Percentiles rank a stretch among this genome's conserved stretches.
phyloP scores from a whole-genome alignment of 192 early-diverging fungal species.

The Coemansia guatemalensis region DNA sequence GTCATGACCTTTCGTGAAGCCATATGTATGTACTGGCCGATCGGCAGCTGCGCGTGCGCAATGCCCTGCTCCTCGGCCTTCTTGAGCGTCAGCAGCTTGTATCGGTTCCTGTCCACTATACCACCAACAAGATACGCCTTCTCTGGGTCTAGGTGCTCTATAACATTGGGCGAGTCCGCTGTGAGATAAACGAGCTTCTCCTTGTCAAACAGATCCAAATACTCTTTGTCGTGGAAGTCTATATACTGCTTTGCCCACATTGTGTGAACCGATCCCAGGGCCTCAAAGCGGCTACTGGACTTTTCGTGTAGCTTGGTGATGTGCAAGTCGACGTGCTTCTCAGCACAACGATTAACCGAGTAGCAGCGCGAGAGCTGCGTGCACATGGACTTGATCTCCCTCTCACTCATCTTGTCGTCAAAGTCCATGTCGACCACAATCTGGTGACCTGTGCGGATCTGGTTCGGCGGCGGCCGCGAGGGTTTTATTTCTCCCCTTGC shows the following conservation, averaged over 20 bases:
- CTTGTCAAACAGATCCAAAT: conserved; percentile 52
- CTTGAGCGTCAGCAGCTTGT: conserved; percentile 75
- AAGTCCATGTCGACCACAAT: conserved; percentile 82
- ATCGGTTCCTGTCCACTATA: conserved; percentile 91
- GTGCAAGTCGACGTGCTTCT: conserved; percentile 56
- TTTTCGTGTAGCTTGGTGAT: conserved; percentile 62
- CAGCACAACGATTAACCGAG: conserved; percentile 61
- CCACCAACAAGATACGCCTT: conserved; percentile 92
- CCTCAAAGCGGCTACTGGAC: conserved; percentile 53
- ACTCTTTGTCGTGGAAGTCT: conserved; percentile 27
- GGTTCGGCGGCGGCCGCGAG: conserved; percentile 53
- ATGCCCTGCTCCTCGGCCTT: conserved; percentile 78
- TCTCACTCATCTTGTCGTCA: conserved; percentile 74
- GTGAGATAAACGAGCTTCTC: conserved; percentile 82
- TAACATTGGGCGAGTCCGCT: conserved; percentile 78
- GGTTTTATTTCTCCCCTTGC: conserved; percentile 34
- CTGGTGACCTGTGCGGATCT: conserved; percentile 54
- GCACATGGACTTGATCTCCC: conserved; percentile 70
- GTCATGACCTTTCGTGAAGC: conserved; percentile 82
- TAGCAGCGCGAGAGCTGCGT: conserved; percentile 78
- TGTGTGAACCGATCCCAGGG: conserved; percentile 41
- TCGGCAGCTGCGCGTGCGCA: conserved; percentile 76
- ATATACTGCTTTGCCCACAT: conserved; percentile 55
- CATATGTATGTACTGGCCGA: conserved; percentile 82
- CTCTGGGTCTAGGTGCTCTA: conserved; percentile 65